phyloP scores from a whole-genome alignment of 1,284 basidiomycete species.

The Pascua sp. region DNA sequence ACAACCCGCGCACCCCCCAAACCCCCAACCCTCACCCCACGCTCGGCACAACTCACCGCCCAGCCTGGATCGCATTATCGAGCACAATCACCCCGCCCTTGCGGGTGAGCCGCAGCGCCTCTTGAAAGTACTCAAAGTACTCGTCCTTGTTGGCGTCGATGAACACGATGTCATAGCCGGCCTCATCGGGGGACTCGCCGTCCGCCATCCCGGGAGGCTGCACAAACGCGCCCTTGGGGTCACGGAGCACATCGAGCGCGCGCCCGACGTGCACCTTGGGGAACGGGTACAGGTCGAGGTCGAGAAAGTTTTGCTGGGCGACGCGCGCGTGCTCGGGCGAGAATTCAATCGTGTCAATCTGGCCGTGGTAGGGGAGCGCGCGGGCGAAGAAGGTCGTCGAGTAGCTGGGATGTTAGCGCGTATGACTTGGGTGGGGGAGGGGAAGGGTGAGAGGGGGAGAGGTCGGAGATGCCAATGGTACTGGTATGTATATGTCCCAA shows the following conservation, averaged over 20 bases:
- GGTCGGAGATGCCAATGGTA: neutral
- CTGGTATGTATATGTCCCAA: neutral
- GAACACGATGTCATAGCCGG: constrained; percentile 42
- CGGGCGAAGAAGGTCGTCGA: constrained; percentile 38
- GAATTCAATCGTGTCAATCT: constrained; percentile 43
- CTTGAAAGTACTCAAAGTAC: constrained; percentile 35
- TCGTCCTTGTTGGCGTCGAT: constrained; percentile 43
- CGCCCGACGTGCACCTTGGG: constrained; percentile 37
- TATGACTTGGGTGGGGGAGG: neutral
- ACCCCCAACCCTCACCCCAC: neutral
- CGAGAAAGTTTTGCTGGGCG: constrained; percentile 38
- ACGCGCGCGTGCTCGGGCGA: constrained; percentile 31
- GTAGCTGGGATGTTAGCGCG: constrained; percentile 18
- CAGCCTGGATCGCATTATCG: constrained; percentile 38
- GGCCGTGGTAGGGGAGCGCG: constrained; percentile 33
- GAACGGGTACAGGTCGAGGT: constrained; percentile 39
- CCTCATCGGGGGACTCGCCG: constrained; percentile 14
- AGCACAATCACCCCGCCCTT: constrained; percentile 39
- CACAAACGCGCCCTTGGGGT: constrained; percentile 19
- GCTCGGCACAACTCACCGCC: constrained; percentile 25
- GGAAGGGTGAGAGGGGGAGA: neutral
- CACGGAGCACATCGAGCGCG: constrained; percentile 30
- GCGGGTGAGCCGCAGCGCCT: constrained; percentile 31
- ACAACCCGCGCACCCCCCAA: neutral
- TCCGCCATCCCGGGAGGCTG: constrained; percentile 24